Percentiles rank a stretch among this genome's conserved stretches.
These are phyloP conservation scores for Helichrysum umbraculigerum DNA, from an alignment of 129 eudicot genomes.

Conservation along the genomic window DNA sequence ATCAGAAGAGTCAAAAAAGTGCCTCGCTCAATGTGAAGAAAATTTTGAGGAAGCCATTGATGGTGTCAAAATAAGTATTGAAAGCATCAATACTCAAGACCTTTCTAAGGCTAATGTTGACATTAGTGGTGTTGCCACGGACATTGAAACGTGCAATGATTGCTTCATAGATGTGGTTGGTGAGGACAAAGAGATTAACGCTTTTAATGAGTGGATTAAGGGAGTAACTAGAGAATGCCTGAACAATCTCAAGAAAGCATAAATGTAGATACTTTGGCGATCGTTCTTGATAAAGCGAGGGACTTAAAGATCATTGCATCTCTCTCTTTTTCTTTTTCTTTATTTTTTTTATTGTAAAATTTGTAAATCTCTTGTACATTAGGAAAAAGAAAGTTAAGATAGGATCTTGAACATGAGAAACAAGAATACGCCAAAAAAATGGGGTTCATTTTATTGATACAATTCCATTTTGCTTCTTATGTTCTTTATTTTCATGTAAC, in stretches of 20 bases:
- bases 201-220: neutral
- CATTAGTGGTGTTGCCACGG: conserved; percentile 14
- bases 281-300: neutral
- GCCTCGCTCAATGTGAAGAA: conserved; percentile 32
- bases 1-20: neutral
- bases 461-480: neutral
- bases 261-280: conserved; percentile 1
- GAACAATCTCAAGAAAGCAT: neutral
- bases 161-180: conserved; percentile 27
- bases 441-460: neutral
- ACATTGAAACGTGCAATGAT: conserved; percentile 31
- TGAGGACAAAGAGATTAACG: conserved; percentile 8
- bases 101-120: conserved; percentile 29
- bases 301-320: neutral
- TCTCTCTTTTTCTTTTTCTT: too few relatives aligned
- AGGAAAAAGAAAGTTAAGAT: conserved; percentile 7
- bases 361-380: conserved; percentile 8
- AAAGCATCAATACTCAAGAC: conserved; percentile 5
- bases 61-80: conserved; percentile 3
- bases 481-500: neutral
- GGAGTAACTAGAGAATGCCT: conserved; percentile 1
- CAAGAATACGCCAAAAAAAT: neutral
- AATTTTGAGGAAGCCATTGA: conserved; percentile 30
- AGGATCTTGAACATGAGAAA: conserved; percentile 5
- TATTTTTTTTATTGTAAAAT: neutral